Conservation (phyloP, 495 filamentous ascomycete species). For the Patellaria atrata region DNA sequence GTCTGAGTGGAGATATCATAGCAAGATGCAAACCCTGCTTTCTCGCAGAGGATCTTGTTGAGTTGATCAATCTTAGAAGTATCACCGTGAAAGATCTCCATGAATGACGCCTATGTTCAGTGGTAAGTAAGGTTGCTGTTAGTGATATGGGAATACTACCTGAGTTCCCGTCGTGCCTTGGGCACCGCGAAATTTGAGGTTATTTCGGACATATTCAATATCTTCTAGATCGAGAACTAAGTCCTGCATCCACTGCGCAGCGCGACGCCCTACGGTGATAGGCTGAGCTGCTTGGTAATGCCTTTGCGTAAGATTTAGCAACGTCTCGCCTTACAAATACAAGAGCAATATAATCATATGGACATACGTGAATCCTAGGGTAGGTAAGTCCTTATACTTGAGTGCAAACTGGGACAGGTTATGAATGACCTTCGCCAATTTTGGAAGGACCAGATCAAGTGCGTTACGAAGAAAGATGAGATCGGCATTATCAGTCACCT, state of each 20-base stretch:
- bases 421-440: constrained; percentile 71
- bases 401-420: constrained; percentile 67
- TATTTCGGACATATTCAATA: constrained; percentile 57
- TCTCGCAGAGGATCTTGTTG: constrained; percentile 59
- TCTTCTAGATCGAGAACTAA: constrained; percentile 75
- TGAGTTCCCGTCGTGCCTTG: constrained; percentile 57
- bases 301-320: constrained; percentile 14
- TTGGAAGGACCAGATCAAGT: constrained; percentile 66
- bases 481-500: constrained; percentile 88
- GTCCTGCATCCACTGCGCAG: constrained; percentile 77
- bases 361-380: constrained; percentile 74
- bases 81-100: constrained; percentile 71
- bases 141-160: constrained; percentile 10
- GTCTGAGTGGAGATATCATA: constrained; percentile 70
- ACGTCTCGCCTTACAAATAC: too few species aligned
- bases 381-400: constrained; percentile 53
- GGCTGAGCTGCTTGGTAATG: constrained; percentile 50
- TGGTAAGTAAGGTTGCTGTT: constrained; percentile 14
- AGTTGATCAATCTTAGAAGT: constrained; percentile 62
- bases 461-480: constrained; percentile 65
- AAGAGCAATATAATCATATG: too few species aligned
- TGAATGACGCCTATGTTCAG: constrained; percentile 48
- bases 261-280: constrained; percentile 73
- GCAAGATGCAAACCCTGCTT: constrained; percentile 63
- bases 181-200: constrained; percentile 65